Percentiles rank a stretch among this genome's conserved stretches.
Conservation (phyloP, 768 basidiomycete species). For the Collybia mongolica region DNA sequence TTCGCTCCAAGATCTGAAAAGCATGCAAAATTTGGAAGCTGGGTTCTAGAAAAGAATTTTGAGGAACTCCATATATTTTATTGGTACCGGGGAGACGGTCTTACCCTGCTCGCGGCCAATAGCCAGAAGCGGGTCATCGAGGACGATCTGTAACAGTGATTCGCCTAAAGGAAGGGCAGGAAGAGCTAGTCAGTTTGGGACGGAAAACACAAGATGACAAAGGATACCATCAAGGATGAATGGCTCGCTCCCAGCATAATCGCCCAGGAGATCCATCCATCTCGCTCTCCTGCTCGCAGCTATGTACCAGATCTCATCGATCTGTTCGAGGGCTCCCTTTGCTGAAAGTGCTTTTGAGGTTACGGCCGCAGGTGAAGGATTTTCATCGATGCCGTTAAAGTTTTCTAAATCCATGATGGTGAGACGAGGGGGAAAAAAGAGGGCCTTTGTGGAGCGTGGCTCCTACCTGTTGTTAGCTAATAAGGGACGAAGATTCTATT, state of each 20-base stretch:
- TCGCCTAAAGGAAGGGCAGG: slow-evolving; percentile 43
- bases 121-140: slow-evolving; percentile 62
- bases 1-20: slow-evolving; percentile 49
- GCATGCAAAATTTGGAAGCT: slow-evolving; percentile 69
- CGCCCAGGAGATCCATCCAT: slow-evolving; percentile 69
- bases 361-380: neutral
- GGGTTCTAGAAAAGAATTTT: slow-evolving; percentile 30
- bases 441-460: too few species aligned
- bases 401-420: slow-evolving; percentile 17
- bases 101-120: slow-evolving; percentile 47
- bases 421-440: neutral
- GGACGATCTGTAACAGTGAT: slow-evolving; percentile 54
- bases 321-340: slow-evolving; percentile 7
- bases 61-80: neutral
- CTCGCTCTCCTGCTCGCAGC: slow-evolving; percentile 14
- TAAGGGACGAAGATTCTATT: too few species aligned
- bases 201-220: neutral
- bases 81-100: slow-evolving; percentile 4
- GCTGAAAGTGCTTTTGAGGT: neutral
- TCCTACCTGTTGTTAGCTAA: too few species aligned
- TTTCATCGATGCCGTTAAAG: slow-evolving; percentile 10
- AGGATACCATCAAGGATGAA: slow-evolving; percentile 63
- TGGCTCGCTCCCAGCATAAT: slow-evolving; percentile 65
- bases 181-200: neutral
- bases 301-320: slow-evolving; percentile 17